These are phyloP conservation scores for Stephania yunnanensis DNA, from an alignment of 164 flowering plant genomes.

Conservation along the genomic window DNA sequence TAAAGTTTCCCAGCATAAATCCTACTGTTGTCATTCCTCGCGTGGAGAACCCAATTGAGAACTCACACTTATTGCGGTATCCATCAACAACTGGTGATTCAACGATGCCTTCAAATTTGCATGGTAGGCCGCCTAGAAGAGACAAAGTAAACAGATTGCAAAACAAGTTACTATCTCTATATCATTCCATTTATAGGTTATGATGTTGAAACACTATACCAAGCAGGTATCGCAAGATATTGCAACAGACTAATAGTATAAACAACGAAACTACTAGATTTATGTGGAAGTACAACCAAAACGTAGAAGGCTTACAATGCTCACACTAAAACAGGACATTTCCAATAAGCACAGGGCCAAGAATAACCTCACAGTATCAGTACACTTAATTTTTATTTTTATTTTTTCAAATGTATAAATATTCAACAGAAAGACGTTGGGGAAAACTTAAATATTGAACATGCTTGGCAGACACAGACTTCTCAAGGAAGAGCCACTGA, in stretches of 20 bases:
- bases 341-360: no score
- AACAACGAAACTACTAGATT: not conserved
- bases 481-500: no score
- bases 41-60: slow-evolving; percentile 77
- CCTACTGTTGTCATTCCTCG: slow-evolving; percentile 81
- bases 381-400: no score
- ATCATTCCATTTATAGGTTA: not conserved
- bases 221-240: not conserved
- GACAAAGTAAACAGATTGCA: not conserved
- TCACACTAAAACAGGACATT: not conserved
- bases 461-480: no score
- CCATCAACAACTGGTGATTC: slow-evolving; percentile 83
- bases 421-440: not conserved
- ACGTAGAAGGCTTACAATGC: not conserved
- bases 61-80: slow-evolving; percentile 95
- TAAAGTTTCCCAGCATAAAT: slow-evolving; percentile 90
- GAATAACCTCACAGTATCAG: no score
- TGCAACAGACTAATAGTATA: not conserved
- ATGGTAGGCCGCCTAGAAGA: slow-evolving; percentile 85
- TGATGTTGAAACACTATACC: not conserved
- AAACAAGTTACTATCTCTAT: not conserved
- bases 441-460: not conserved
- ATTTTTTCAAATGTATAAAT: no score
- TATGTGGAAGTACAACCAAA: not conserved
- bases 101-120: slow-evolving; percentile 76